A percentile compares a stretch with the other conserved stretches of the same genome.
These are phyloP conservation scores for Diaporthe sp. DNA, from an alignment of 2,329 filamentous ascomycete species.

Conservation along the genomic window DNA sequence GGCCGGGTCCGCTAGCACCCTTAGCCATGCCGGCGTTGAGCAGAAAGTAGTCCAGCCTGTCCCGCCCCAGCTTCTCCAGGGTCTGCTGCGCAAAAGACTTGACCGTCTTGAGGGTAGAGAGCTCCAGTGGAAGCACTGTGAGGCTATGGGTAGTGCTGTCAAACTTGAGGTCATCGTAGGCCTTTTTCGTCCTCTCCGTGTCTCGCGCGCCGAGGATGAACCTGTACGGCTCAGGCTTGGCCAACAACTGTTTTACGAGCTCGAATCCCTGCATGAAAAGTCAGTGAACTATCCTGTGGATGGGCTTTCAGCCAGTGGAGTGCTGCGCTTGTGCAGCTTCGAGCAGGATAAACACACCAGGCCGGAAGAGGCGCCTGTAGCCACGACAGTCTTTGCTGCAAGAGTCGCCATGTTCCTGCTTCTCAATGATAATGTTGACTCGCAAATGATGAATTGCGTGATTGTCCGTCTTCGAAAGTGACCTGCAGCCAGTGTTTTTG, in stretches of 20 bases:
- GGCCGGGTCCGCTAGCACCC: conserved; percentile 51
- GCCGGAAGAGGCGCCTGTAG: conserved; percentile 64
- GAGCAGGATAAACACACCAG: conserved; percentile 53
- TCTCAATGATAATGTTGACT: too few relatives aligned
- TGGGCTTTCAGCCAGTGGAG: background rate
- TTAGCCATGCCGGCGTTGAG: conserved; percentile 63
- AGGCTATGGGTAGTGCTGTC: conserved; percentile 57
- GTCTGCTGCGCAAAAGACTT: conserved; percentile 61
- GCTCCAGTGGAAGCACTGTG: conserved; percentile 62
- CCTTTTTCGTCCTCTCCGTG: conserved; percentile 54
- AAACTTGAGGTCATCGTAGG: conserved; percentile 57
- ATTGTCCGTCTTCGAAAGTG: background rate
- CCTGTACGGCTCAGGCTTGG: conserved; percentile 59
- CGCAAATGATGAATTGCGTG: background rate
- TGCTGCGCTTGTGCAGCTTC: background rate
- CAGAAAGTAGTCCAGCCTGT: conserved; percentile 62
- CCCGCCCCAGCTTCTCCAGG: conserved; percentile 56
- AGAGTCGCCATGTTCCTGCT: conserved; percentile 37
- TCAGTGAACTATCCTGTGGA: background rate
- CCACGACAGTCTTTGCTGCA: conserved; percentile 63
- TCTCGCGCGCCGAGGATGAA: conserved; percentile 66
- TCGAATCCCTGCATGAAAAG: conserved; percentile 61
- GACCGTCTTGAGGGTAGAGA: conserved; percentile 59
- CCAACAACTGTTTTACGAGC: conserved; percentile 64
- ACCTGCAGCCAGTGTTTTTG: background rate